Evolutionary conservation across 345 rosid species (phyloP), one percentile per base, ranked within the genome.

Genomic region (Kandelia obovata): DNA sequence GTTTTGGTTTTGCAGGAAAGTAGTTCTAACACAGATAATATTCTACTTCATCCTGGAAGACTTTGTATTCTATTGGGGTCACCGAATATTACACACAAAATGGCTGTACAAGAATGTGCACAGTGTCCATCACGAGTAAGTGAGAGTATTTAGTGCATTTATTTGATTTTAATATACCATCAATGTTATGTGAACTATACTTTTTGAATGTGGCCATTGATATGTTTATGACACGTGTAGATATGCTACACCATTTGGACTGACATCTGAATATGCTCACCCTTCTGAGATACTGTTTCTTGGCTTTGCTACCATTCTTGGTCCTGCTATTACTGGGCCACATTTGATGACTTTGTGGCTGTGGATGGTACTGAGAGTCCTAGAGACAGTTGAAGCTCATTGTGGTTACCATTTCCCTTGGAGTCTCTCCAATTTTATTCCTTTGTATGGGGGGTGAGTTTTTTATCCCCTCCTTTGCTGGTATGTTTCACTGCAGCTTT

Each of bases 401-500:
- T 92, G 96, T 74, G 99, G 98, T 77, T 95, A 95, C 72, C 94
- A 95, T 87, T 92, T 95, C 74, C 98, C 97, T 20, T 95, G 99
- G 98, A 92, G 99, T 75, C 92, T 86, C 62, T 87, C 99, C 31
- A 92, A 95, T 73, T 87, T 95, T 75, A 62, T 95, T 56, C 98
- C 97, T 73, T 71, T 95, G n/a, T 95, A 95, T 64, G 99, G 96
- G 64, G 99, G 99, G 99, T 94, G 77, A 69, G 96, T 76, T 20
- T 57, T 64, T 64, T 25, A 52, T 21, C 43, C 26, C 57, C 26
- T 53, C 11, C 28, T 10, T 69, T 37, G 35, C 63, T 51, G 20
- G 49, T 62, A 15, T 7, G 11, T 64, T 5, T 62, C n/a, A 37
- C 37, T 15, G 55, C 20, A 21, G 59, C 23, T 31, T 73, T 20